Base-by-base conservation (phyloP, 192 early-diverging fungal genomes). In the Linderina pennispora region DNA sequence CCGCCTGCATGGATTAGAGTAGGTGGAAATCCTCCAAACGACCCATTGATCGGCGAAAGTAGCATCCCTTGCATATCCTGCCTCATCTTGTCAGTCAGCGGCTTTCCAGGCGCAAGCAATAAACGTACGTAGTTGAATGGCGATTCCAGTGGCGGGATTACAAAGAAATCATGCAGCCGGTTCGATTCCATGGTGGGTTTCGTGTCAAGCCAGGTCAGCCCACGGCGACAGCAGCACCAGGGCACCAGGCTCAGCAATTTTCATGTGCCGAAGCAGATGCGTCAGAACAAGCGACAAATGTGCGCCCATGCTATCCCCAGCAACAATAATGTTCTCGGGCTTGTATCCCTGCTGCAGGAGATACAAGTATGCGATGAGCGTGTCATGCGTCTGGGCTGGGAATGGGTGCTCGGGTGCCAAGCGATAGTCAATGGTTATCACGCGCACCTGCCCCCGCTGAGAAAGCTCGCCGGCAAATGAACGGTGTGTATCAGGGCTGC, bases 341-440 rank as follows among this genome's bases (percentile, higher is more conserved):
- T 21, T 20, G 14, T 40, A 50, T 9, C 48, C 48, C 23, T 33
- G 24, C 6, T 18, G 16, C 3, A 80, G 56, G 4, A 91, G 66
- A 46, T 75, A 85, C 1, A 83, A 34, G 55, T 86, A 90, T 0
- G 85, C 84, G 10, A 84, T 79, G 20, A 93, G 23, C 18, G 78
- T 75, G 60, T 93, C 90, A 18, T 83, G 69, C 14, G 91, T 32
- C 14, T 81, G 85, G 28, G 77, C 61, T 9, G 88, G 90, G 62
- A 89, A 93, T 2, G 84, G 78, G 42, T 80, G 63, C 48, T 90
- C 78, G 0, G 90, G 88, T 0, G 88, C 78, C 7, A 90, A 49
- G 11, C 90, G 60, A 57, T 93, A 90, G 59, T 86, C 78, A 23
- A 86, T 62, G 5, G 70, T 77, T 58, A 43, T 21, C 6, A 57